phyloP scores from a whole-genome alignment of 2,329 filamentous ascomycete genomes.

The Tolypocladium inflatum region DNA sequence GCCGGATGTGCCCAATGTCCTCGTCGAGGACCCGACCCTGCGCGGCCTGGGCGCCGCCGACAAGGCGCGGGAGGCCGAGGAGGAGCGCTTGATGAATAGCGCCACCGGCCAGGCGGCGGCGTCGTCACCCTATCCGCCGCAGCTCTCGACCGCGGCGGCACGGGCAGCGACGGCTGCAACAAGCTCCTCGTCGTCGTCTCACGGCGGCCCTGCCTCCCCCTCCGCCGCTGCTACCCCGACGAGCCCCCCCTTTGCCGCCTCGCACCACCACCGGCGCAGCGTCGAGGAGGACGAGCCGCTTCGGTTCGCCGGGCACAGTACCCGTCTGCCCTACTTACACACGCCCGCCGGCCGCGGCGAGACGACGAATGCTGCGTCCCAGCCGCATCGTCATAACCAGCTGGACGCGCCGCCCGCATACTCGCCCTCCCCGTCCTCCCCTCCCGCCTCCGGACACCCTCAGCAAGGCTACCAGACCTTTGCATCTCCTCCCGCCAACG shows the following conservation, averaged over 20 bases:
- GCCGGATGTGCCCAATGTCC: slow-evolving; percentile 36
- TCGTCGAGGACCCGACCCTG: slow-evolving; percentile 39
- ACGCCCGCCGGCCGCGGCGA: not conserved
- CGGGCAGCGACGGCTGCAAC: not conserved
- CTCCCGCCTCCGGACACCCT: slow-evolving; percentile 9
- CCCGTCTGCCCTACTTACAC: not conserved
- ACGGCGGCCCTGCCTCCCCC: slow-evolving; percentile 2
- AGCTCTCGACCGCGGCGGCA: not conserved
- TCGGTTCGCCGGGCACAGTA: not conserved
- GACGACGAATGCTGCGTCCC: not conserved
- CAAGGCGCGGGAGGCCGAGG: slow-evolving; percentile 35
- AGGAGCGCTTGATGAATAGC: slow-evolving; percentile 27
- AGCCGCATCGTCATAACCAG: slow-evolving; percentile 9
- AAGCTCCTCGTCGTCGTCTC: not conserved
- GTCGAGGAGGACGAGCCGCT: slow-evolving; percentile 12
- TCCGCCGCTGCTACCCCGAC: slow-evolving; percentile 1
- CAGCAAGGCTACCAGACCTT: slow-evolving; percentile 34
- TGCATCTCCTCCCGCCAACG: slow-evolving; percentile 8
- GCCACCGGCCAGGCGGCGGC: slow-evolving; percentile 6
- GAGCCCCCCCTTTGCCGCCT: not conserved
- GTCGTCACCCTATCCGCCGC: slow-evolving; percentile 5
- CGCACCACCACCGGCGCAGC: slow-evolving; percentile 12
- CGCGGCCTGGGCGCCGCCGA: slow-evolving; percentile 18
- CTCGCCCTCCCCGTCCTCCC: slow-evolving; percentile 31
- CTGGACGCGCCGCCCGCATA: slow-evolving; percentile 41